Conservation (phyloP, 768 basidiomycete species). For the Tricholoma terreum region DNA sequence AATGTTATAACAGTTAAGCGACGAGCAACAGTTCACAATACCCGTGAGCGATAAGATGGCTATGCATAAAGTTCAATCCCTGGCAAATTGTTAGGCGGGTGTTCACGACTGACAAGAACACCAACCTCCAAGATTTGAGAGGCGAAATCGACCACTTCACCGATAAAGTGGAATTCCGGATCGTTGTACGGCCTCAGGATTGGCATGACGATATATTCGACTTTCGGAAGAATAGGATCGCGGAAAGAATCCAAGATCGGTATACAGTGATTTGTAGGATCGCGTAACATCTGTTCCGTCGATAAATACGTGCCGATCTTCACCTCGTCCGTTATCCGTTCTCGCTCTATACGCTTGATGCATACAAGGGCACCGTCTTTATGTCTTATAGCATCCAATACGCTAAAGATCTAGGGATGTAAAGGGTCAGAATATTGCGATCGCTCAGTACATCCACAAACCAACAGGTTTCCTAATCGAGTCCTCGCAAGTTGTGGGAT, state of each 20-base stretch:
- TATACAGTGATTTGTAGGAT: conserved; percentile 9
- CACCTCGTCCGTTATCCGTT: conserved; percentile 1
- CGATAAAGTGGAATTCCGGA: conserved; percentile 25
- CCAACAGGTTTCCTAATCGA: neutral
- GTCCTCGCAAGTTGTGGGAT: conserved; percentile 5
- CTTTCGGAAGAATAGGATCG: conserved; percentile 11
- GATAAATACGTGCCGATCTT: conserved; percentile 10
- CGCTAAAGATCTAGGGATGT: neutral
- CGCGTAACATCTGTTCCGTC: conserved; percentile 1
- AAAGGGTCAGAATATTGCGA: neutral
- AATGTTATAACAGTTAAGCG: neutral
- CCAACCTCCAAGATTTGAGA: conserved; percentile 21
- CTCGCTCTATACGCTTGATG: conserved; percentile 8
- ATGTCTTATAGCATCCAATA: conserved; percentile 10
- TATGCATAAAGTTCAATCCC: conserved; percentile 31
- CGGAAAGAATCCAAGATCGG: conserved; percentile 20
- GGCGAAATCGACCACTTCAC: conserved; percentile 31
- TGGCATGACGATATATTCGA: too few species aligned
- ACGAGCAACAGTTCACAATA: neutral
- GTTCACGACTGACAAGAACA: neutral
- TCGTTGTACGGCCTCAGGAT: conserved; percentile 34
- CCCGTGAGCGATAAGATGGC: conserved; percentile 31
- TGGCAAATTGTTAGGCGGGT: conserved; percentile 3
- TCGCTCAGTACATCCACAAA: neutral
- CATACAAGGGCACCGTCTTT: conserved; percentile 1